A percentile compares a stretch with the other conserved stretches of the same genome.
phyloP scores from a whole-genome alignment of 768 basidiomycete genomes.

The Sporobolomyces phaffii region DNA sequence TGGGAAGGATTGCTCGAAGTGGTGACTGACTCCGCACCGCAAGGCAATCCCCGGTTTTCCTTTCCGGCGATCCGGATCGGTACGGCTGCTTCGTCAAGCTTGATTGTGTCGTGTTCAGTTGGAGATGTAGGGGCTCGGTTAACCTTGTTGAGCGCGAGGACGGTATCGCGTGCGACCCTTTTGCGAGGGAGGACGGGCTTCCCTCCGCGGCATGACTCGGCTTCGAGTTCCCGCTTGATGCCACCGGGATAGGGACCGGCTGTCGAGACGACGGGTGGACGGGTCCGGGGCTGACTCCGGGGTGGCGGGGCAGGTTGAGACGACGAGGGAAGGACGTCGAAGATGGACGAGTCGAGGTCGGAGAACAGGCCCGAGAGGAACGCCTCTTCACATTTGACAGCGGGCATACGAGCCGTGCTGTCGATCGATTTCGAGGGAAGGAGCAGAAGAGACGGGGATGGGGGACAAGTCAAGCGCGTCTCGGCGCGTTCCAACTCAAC shows the following conservation, averaged over 20 bases:
- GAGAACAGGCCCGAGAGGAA: conserved; percentile 58
- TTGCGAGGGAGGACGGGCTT: neutral
- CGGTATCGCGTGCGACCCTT: neutral
- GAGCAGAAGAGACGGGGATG: neutral
- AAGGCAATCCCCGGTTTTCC: neutral
- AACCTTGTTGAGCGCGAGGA: neutral
- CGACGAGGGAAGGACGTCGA: conserved; percentile 48
- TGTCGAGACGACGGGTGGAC: neutral
- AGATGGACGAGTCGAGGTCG: conserved; percentile 56
- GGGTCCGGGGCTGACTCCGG: neutral
- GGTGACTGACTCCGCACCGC: neutral
- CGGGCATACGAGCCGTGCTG: too few relatives aligned
- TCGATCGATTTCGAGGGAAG: neutral
- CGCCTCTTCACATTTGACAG: conserved; percentile 53
- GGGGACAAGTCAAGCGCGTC: too few relatives aligned
- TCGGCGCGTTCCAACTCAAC: too few relatives aligned
- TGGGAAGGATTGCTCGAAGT: too few relatives aligned
- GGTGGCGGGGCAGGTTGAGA: neutral
- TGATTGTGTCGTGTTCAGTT: too few relatives aligned
- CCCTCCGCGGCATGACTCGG: neutral
- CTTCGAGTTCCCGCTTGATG: neutral
- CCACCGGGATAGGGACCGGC: too few relatives aligned
- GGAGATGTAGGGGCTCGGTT: too few relatives aligned
- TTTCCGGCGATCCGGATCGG: too few relatives aligned
- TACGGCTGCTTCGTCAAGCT: too few relatives aligned